phyloP scores from a whole-genome alignment of 192 early-diverging fungal species.

The Backusella morwellensis region DNA sequence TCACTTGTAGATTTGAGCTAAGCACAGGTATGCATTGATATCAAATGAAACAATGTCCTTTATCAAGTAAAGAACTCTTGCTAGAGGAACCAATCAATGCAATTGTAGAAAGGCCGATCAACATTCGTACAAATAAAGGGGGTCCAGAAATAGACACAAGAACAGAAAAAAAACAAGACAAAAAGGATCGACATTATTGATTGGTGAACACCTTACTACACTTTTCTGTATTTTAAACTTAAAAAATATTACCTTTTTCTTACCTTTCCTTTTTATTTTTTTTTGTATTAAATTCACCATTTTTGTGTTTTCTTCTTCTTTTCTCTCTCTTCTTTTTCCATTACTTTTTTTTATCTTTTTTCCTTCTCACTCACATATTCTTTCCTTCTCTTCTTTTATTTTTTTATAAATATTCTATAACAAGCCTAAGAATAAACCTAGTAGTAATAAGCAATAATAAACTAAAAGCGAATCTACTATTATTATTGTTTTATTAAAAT shows the following conservation, averaged over 20 bases:
- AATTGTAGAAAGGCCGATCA: constrained; percentile 17
- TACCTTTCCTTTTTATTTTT: neutral
- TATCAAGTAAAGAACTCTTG: neutral
- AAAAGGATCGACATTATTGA: neutral
- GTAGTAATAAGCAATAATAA: neutral
- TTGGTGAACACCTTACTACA: neutral
- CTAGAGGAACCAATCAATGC: constrained; percentile 2
- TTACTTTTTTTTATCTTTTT: neutral
- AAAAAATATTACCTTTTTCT: neutral
- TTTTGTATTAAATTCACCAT: neutral
- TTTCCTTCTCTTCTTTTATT: neutral
- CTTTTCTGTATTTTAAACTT: constrained; percentile 3
- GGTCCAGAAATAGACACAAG: neutral
- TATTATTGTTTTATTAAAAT: neutral
- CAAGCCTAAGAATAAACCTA: neutral
- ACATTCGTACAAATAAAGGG: neutral
- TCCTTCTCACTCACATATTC: neutral
- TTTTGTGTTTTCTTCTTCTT: neutral
- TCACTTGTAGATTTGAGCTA: too few relatives aligned
- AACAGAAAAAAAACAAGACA: neutral
- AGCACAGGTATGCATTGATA: neutral
- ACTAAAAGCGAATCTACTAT: neutral
- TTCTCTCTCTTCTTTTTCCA: neutral
- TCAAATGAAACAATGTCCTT: neutral
- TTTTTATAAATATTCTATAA: neutral